Base-by-base conservation (phyloP, 805 yeast genomes). In the Yarrowia sp. region DNA sequence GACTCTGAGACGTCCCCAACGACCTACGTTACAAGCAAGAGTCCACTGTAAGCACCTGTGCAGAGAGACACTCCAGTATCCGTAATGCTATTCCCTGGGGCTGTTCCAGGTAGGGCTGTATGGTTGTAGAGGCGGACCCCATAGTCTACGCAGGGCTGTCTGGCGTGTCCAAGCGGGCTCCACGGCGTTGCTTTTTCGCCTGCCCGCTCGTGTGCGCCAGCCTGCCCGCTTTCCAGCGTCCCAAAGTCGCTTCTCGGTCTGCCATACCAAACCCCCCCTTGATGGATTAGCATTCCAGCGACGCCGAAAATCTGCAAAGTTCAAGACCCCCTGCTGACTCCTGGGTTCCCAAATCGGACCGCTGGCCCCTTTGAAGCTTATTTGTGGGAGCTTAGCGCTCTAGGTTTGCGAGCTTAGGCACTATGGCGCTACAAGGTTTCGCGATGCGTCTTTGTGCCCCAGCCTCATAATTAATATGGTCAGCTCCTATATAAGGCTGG, bases 381-480 rank as follows among this genome's bases (percentile, higher is more conserved):
- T 9, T 9, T 27, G 29, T 27, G 29, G 29, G 29, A 27, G 29
- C n/a, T n/a, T 27, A 4, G 29, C 29, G 10, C 29, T 4, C 12
- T 27, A 44, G 49, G 32, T 42, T 42, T 21, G 49, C 33, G 49
- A 42, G 49, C 49, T 42, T 42, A 22, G 21, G 46, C 31, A 21
- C 42, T 19, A 13, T 19, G 25, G n/a, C 16, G 19, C n/a, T 1
- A 3, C 31, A 33, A 51, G 42, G 58, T 51, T 51, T 51, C 58
- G 58, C 58, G 58, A 51, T 35, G 55, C 42, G 31, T 51, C 38
- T 31, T 31, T 47, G 55, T 32, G 55, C 55, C 41, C 58, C 58
- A 51, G 58, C 58, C 58, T 51, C 58, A 51, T 51, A 51, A 47
- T 47, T 47, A 47, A 47, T 47, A 47, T 31, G 38, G 29, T n/a